A percentile compares a stretch with the other conserved stretches of the same genome.
Conservation (phyloP, 148 eudicot species). For the Cornus controversa region DNA sequence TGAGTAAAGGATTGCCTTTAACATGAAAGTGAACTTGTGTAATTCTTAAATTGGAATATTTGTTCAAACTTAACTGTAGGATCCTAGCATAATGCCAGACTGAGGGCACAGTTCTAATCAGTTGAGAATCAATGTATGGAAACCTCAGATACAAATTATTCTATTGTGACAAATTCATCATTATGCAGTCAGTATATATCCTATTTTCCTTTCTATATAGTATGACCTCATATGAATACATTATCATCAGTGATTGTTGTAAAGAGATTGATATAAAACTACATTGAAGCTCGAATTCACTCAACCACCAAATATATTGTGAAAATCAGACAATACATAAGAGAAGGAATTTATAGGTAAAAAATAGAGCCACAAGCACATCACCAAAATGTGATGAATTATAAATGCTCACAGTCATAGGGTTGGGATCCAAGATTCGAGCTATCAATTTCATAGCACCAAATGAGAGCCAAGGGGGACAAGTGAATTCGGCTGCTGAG, state of each 20-base stretch:
- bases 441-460: conserved; percentile 74
- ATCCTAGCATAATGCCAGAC: no score
- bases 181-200: not conserved
- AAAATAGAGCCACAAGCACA: not conserved
- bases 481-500: conserved; percentile 82
- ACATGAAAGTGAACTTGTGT: no score
- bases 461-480: conserved; percentile 94
- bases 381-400: not conserved
- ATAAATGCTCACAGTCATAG: conserved; percentile 58
- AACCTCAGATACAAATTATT: not conserved
- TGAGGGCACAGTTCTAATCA: no score
- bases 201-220: no score
- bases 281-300: not conserved
- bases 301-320: not conserved
- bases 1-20: no score
- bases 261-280: not conserved
- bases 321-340: not conserved
- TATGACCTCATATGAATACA: no score
- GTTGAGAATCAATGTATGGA: no score
- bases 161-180: not conserved
- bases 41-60: no score
- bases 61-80: no score
- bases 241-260: no score
- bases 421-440: conserved; percentile 84
- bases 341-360: not conserved